A percentile compares a stretch with the other conserved stretches of the same genome.
phyloP scores from a whole-genome alignment of 2,329 filamentous ascomycete genomes.

The Colletotrichum tabaci region DNA sequence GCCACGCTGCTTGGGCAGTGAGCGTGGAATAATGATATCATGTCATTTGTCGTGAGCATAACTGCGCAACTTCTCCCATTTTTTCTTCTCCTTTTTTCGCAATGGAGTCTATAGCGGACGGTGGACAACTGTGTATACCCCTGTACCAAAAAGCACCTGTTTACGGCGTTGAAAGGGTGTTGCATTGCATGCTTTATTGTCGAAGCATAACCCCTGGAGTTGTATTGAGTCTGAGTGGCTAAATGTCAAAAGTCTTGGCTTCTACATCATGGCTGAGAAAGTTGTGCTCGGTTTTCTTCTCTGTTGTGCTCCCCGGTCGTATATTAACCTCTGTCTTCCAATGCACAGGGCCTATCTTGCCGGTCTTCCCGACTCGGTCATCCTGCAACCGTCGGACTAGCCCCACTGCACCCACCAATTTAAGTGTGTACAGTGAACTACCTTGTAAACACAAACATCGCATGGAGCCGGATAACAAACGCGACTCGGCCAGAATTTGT shows the following conservation, averaged over 20 bases:
- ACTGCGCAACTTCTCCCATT: background rate
- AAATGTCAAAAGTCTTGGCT: slow-evolving; percentile 3
- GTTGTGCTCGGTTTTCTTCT: background rate
- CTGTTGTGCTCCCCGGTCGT: background rate
- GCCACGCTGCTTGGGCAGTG: slow-evolving; percentile 62
- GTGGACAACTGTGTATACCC: slow-evolving; percentile 29
- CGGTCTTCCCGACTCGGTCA: background rate
- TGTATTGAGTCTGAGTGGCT: slow-evolving; percentile 18
- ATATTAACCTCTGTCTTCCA: no score
- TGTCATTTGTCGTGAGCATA: background rate
- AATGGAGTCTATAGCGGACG: slow-evolving; percentile 28
- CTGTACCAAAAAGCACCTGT: slow-evolving; percentile 33
- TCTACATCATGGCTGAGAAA: background rate
- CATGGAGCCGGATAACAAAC: no score
- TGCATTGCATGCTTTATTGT: background rate
- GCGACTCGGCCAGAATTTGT: no score
- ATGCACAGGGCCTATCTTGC: background rate
- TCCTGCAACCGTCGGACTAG: background rate
- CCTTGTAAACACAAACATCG: no score
- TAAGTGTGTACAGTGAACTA: background rate
- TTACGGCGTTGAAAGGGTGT: slow-evolving; percentile 16
- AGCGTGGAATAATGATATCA: slow-evolving; percentile 46
- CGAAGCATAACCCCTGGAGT: slow-evolving; percentile 9
- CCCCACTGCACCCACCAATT: background rate
- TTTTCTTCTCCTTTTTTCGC: background rate